Evolutionary conservation across 2,329 filamentous ascomycete species (phyloP).

Genomic region (Lecanicillium sp.): DNA sequence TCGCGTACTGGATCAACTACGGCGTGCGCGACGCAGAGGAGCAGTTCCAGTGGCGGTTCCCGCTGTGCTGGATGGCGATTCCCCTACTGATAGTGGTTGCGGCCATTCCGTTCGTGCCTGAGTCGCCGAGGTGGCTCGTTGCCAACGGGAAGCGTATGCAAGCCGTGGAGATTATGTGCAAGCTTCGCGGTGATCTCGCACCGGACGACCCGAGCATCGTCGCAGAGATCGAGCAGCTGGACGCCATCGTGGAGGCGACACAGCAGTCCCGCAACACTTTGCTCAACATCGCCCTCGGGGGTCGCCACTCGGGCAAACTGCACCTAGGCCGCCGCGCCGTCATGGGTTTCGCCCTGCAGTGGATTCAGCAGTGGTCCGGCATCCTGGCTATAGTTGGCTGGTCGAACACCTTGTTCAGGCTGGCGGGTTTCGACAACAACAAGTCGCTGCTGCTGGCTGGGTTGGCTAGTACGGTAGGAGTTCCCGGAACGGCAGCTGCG

Average conservation of each 20-base stretch:
- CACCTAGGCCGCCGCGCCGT: slow-evolving; percentile 30
- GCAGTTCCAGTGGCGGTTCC: slow-evolving; percentile 28
- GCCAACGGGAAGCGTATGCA: slow-evolving; percentile 22
- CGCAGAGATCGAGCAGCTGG: slow-evolving; percentile 28
- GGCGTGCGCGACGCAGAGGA: slow-evolving; percentile 19
- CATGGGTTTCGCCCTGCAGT: slow-evolving; percentile 30
- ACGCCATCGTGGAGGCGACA: slow-evolving; percentile 29
- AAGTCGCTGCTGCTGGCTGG: slow-evolving; percentile 33
- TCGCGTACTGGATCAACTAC: slow-evolving; percentile 31
- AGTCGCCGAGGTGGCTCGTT: slow-evolving; percentile 23
- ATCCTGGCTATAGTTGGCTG: slow-evolving; percentile 32
- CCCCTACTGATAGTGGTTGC: slow-evolving; percentile 30
- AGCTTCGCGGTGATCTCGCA: slow-evolving; percentile 20
- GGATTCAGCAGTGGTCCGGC: slow-evolving; percentile 35
- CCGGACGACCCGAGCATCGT: slow-evolving; percentile 22
- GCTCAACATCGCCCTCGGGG: slow-evolving; percentile 28
- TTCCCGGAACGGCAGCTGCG: slow-evolving; percentile 40
- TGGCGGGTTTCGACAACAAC: slow-evolving; percentile 15
- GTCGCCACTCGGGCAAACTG: slow-evolving; percentile 22
- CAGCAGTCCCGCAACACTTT: slow-evolving; percentile 29
- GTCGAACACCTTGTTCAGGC: slow-evolving; percentile 14
- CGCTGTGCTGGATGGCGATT: slow-evolving; percentile 29
- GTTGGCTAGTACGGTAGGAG: slow-evolving; percentile 42
- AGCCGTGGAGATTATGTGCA: slow-evolving; percentile 25
- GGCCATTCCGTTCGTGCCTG: slow-evolving; percentile 32